A percentile compares a stretch with the other conserved stretches of the same genome.
Evolutionary conservation across 2,329 filamentous ascomycete genomes (phyloP).

Genomic region (Colletotrichum sp.): DNA sequence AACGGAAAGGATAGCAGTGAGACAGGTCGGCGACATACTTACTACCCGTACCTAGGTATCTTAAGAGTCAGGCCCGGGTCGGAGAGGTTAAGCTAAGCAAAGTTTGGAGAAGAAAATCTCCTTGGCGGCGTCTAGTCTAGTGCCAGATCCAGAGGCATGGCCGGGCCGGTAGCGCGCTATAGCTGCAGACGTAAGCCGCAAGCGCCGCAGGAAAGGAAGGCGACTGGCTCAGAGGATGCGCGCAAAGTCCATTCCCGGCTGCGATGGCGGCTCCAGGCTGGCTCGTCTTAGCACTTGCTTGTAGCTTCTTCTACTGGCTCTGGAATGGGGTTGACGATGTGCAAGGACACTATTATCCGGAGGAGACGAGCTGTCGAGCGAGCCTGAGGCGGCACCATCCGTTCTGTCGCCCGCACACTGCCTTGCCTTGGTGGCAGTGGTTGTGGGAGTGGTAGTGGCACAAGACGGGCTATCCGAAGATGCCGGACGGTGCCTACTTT

Average conservation of each 20-base stretch:
- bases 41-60: not conserved
- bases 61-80: not conserved
- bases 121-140: not conserved
- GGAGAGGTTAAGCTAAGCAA: not conserved
- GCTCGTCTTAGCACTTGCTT: not conserved
- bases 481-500: not conserved
- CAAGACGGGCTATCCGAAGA: not conserved
- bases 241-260: not conserved
- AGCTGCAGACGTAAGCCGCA: constrained; percentile 6
- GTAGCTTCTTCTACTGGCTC: not conserved
- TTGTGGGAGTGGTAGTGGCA: not conserved
- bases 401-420: not conserved
- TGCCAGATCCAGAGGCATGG: not conserved
- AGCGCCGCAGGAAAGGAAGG: not conserved
- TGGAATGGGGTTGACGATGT: not conserved
- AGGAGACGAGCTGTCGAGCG: not conserved
- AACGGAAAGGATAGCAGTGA: not conserved
- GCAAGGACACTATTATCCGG: not conserved
- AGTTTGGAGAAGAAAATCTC: not conserved
- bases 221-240: not conserved
- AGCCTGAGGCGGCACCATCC: not conserved
- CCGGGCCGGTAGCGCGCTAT: not conserved
- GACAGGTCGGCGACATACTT: not conserved
- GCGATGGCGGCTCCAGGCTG: not conserved
- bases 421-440: not conserved